Evolutionary conservation across 305 asterid genomes (phyloP).

Genomic region (Fraxinus baroniana): DNA sequence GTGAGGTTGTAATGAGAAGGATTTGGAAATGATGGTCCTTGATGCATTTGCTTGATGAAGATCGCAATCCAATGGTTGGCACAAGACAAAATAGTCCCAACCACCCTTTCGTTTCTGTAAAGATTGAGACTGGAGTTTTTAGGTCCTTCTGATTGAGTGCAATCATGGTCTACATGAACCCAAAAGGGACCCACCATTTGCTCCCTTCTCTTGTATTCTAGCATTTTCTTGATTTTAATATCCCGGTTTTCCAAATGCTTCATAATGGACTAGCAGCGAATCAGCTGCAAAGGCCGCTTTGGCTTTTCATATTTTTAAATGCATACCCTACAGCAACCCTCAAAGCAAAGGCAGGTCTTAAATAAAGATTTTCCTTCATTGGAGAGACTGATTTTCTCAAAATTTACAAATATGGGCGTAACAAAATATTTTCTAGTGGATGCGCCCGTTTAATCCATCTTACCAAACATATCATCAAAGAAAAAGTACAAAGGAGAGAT

Average conservation of each 20-base stretch:
- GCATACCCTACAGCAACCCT: not conserved
- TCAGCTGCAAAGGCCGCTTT: not conserved
- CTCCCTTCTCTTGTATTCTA: not conserved
- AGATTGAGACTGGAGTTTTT: not conserved
- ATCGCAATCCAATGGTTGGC: not conserved
- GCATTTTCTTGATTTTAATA: not conserved
- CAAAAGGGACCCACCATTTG: not conserved
- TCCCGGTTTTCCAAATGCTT: not conserved
- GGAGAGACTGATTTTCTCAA: not conserved
- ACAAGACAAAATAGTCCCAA: not conserved
- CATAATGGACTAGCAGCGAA: not conserved
- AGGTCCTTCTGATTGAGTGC: not conserved
- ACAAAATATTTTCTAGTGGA: not conserved
- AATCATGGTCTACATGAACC: not conserved
- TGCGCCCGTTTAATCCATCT: not conserved
- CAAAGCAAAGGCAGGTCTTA: not conserved
- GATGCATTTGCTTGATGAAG: not conserved
- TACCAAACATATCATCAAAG: not conserved
- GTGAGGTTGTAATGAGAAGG: constrained; percentile 35
- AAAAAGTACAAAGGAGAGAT: not conserved
- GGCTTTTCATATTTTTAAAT: not conserved
- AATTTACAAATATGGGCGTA: not conserved
- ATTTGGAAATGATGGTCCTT: constrained; percentile 27
- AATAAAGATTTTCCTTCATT: not conserved
- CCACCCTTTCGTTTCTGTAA: not conserved